Base-by-base conservation (phyloP, 441 rosid genomes). In the Viola pubescens region DNA sequence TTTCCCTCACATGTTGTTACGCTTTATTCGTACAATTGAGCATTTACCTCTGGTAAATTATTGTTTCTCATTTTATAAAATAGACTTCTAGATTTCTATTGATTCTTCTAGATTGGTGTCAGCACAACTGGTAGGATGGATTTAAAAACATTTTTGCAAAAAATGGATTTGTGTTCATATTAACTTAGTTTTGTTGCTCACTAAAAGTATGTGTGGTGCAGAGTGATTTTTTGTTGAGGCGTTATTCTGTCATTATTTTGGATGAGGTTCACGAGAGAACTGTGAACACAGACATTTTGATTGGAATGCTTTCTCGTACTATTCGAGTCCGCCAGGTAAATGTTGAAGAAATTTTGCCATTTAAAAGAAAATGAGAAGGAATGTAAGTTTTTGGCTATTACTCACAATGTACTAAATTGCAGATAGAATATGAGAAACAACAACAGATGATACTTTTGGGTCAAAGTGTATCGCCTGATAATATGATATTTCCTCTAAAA, bases 241-340 rank as follows among this genome's bases (percentile, higher is more conserved):
- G 81, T 47, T 92, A 89, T 79, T 92, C 96, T 4, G 87, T 86
- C 72, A 77, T 92, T 62, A 78, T 92, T 68, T 81, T 92, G 65
- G 96, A 92, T 69, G 97, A 92, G 78, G 97, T 97, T 63, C 98
- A 92, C 74, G 98, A 92, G 70, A 84, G 97, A 77, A 87, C 89
- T 82, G 76, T 89, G 70, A 92, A 87, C 79, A 92, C 96, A 9
- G 98, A 92, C 76, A 89, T 92, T 77, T 86, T 92, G 58, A 87
- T 87, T n/a, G 96, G 98, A 60, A 84, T 92, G 96, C 87, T 92
- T 59, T 85, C 94, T 52, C 85, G 91, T 57, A 76, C 81, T 67
- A 77, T 87, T 76, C 77, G 49, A 62, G 77, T 80, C 62, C 92
- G 94, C 51, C 82, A 85, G 95, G 95, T 87, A 67, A 82, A 40